Evolutionary conservation across 371 early-diverging fungal genomes (phyloP).

Genomic region (Sporodiniella umbellata): DNA sequence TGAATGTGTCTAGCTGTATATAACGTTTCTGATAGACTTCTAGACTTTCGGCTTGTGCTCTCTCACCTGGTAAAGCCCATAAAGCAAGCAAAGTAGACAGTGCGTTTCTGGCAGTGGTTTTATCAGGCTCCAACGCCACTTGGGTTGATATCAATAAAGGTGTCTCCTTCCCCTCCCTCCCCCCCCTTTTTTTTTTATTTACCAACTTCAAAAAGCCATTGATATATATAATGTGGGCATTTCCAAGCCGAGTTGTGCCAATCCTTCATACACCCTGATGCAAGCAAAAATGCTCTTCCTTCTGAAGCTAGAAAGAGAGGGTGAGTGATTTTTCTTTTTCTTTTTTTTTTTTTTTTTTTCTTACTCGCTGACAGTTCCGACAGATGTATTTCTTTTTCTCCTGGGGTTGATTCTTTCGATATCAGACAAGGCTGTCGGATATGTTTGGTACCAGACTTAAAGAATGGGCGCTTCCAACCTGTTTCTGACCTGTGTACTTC

Average conservation of each 20-base stretch:
- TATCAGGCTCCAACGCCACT: constrained; percentile 32
- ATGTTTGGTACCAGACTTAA: constrained; percentile 1
- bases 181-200: background rate
- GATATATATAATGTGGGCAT: constrained; percentile 35
- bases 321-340: too few relatives aligned
- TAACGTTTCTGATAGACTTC: constrained; percentile 13
- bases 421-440: constrained; percentile 10
- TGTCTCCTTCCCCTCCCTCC: background rate
- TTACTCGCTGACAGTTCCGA: constrained; percentile 13
- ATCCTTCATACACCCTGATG: constrained; percentile 21
- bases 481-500: background rate
- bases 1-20: constrained; percentile 10
- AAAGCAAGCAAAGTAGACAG: constrained; percentile 24
- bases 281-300: constrained; percentile 27
- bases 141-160: background rate
- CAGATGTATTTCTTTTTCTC: constrained; percentile 25
- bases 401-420: constrained; percentile 1
- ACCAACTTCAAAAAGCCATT: constrained; percentile 44
- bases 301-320: constrained; percentile 2
- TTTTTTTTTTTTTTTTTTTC: background rate
- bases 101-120: constrained; percentile 26
- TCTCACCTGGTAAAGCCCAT: constrained; percentile 27
- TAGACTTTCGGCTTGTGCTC: background rate
- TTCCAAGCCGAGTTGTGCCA: constrained; percentile 36
- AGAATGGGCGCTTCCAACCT: constrained; percentile 12